phyloP scores from a whole-genome alignment of 768 basidiomycete genomes.

The Porphyrellus cyaneotinctus region DNA sequence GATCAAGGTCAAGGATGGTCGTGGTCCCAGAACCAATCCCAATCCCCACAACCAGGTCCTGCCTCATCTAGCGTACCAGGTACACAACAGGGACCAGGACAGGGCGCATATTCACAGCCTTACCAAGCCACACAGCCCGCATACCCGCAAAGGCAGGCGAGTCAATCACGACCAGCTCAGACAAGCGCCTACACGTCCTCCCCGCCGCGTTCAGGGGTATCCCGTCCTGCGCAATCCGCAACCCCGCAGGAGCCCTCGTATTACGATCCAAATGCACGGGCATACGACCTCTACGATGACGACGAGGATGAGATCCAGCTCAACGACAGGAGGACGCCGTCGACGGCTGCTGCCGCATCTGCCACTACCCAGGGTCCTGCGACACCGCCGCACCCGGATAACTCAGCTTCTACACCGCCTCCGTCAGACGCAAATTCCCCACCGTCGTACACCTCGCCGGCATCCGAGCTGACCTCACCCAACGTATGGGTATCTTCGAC shows the following conservation, averaged over 20 bases:
- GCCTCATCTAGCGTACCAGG: not conserved
- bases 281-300: slow-evolving; percentile 26
- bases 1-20: slow-evolving; percentile 43
- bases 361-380: not conserved
- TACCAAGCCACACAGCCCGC: not conserved
- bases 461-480: slow-evolving; percentile 2
- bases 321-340: not conserved
- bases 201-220: slow-evolving; percentile 13
- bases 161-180: slow-evolving; percentile 6
- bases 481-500: not conserved
- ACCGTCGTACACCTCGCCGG: slow-evolving; percentile 5
- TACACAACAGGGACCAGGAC: not conserved
- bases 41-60: not conserved
- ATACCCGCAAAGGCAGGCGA: not conserved
- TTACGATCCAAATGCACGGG: slow-evolving; percentile 34
- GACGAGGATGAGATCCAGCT: slow-evolving; percentile 15
- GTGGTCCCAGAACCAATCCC: slow-evolving; percentile 11
- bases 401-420: not conserved
- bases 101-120: slow-evolving; percentile 3
- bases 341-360: not conserved
- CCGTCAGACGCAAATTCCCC: slow-evolving; percentile 1
- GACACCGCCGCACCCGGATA: not conserved
- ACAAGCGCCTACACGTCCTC: slow-evolving; percentile 7
- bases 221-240: not conserved
- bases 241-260: slow-evolving; percentile 26